A percentile compares a stretch with the other conserved stretches of the same genome.
These are phyloP conservation scores for Candida ascalaphidarum DNA, from an alignment of 805 yeast genomes.

Conservation along the genomic window DNA sequence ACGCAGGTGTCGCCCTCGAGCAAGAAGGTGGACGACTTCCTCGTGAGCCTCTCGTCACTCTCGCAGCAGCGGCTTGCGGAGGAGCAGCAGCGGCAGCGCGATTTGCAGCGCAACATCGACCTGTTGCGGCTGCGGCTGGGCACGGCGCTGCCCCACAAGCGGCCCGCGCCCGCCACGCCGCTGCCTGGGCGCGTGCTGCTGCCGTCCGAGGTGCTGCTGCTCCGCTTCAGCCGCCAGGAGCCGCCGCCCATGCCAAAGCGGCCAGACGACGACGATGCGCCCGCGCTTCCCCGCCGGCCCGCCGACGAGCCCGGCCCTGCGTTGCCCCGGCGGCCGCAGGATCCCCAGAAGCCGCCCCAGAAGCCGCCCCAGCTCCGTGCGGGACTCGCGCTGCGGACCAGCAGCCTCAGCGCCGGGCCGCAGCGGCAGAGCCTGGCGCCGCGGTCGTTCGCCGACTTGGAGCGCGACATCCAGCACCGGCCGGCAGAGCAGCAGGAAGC, in stretches of 20 bases:
- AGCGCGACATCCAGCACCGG: constrained; percentile 8
- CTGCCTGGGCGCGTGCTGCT: background rate
- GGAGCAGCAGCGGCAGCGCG: constrained; percentile 26
- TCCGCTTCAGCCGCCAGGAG: background rate
- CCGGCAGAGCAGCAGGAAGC: background rate
- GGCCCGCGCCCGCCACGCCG: background rate
- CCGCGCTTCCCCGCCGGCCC: constrained; percentile 1
- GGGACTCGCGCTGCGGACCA: too few relatives aligned
- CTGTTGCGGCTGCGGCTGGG: constrained; percentile 17
- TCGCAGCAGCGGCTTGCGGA: constrained; percentile 26
- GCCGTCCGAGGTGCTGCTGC: background rate
- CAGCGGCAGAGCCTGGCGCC: too few relatives aligned
- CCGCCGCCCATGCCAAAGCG: constrained; percentile 1
- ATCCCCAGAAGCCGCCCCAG: too few relatives aligned
- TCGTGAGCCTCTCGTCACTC: constrained; percentile 23
- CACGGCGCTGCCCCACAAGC: constrained; percentile 12
- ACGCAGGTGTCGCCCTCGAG: constrained; percentile 17
- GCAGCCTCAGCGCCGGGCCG: too few relatives aligned
- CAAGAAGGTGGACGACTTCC: constrained; percentile 29
- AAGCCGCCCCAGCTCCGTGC: too few relatives aligned
- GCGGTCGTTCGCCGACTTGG: constrained; percentile 15
- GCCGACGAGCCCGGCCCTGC: constrained; percentile 9
- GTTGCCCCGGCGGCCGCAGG: too few relatives aligned
- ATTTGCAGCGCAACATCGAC: constrained; percentile 23
- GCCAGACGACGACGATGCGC: constrained; percentile 1